Evolutionary conservation across 1,284 basidiomycete species (phyloP).

Genomic region (Sanghuangporus weigelae): DNA sequence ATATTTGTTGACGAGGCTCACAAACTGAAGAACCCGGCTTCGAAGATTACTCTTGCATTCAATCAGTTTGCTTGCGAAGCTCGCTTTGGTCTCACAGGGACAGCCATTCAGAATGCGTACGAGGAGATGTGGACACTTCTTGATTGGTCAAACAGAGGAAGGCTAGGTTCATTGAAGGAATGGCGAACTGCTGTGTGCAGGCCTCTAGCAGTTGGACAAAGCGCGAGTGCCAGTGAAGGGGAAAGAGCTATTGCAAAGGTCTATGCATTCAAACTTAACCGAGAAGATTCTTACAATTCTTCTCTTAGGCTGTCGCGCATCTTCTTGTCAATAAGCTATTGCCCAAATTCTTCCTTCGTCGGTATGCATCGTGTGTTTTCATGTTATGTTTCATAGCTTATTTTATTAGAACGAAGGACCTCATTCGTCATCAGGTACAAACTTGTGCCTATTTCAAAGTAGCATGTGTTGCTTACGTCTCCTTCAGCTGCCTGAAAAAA

Average conservation of each 20-base stretch:
- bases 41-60: conserved; percentile 59
- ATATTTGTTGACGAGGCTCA: conserved; percentile 84
- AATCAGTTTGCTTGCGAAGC: conserved; percentile 52
- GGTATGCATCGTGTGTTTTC: conserved; percentile 36
- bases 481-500: conserved; percentile 69
- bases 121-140: conserved; percentile 80
- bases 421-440: conserved; percentile 65
- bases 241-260: conserved; percentile 40
- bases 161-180: conserved; percentile 57
- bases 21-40: conserved; percentile 67
- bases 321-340: conserved; percentile 62
- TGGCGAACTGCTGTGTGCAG: conserved; percentile 66
- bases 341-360: conserved; percentile 71
- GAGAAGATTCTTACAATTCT: background rate
- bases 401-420: conserved; percentile 63
- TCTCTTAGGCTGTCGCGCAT: conserved; percentile 43
- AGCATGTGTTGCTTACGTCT: background rate
- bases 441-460: background rate
- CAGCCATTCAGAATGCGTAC: conserved; percentile 83
- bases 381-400: background rate
- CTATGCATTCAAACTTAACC: background rate
- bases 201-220: conserved; percentile 67
- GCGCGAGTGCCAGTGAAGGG: conserved; percentile 54
- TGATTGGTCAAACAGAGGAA: conserved; percentile 74
- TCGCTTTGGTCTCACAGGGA: conserved; percentile 79